phyloP scores from a whole-genome alignment of 2,329 filamentous ascomycete genomes.

The Dothidotthia symphoricarpi region DNA sequence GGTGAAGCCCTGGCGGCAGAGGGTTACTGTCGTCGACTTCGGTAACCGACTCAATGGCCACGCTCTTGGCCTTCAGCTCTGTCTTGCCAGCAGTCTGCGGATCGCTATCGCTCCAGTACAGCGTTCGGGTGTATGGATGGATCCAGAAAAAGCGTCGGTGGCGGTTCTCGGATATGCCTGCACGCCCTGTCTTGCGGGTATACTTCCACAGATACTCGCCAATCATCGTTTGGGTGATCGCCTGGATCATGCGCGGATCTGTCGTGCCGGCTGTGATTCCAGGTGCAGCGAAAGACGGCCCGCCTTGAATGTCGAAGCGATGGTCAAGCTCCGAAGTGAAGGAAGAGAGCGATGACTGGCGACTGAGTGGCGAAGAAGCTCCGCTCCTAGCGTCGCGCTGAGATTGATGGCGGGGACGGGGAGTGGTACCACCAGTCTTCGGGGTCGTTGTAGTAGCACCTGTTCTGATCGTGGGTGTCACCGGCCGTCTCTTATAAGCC shows the following conservation, averaged over 20 bases:
- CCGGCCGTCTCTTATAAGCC: constrained; percentile 55
- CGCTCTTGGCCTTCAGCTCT: constrained; percentile 81
- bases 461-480: constrained; percentile 44
- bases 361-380: constrained; percentile 54
- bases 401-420: constrained; percentile 45
- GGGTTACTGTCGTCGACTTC: constrained; percentile 94
- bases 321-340: constrained; percentile 93
- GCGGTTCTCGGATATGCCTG: constrained; percentile 81
- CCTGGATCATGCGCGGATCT: constrained; percentile 97
- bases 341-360: constrained; percentile 86
- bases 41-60: constrained; percentile 87
- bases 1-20: constrained; percentile 88
- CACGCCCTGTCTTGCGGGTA: constrained; percentile 88
- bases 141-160: constrained; percentile 99
- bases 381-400: constrained; percentile 47
- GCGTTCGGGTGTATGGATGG: constrained; percentile 90
- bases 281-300: constrained; percentile 47
- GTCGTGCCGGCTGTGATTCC: constrained; percentile 67
- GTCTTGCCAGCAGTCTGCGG: constrained; percentile 74
- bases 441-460: constrained; percentile 48
- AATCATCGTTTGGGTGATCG: constrained; percentile 99
- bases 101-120: constrained; percentile 95
- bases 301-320: constrained; percentile 70
- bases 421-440: constrained; percentile 55
- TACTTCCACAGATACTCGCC: constrained; percentile 99